Conservation (phyloP, 2,329 filamentous ascomycete species). For the Botrytis medusae region DNA sequence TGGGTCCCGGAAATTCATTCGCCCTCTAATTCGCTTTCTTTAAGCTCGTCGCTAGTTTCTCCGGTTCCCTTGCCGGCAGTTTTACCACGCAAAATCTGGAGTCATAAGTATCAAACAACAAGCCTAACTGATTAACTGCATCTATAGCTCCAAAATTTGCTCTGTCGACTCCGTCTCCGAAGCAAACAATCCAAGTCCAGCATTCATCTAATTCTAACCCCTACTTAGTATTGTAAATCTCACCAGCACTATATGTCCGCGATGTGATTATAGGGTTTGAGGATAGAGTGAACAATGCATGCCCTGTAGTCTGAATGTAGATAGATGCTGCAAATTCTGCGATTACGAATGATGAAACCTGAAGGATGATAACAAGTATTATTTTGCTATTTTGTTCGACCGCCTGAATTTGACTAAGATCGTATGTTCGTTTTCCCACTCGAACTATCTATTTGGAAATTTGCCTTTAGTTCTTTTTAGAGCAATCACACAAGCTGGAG, state of each 20-base stretch:
- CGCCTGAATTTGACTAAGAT: background rate
- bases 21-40: background rate
- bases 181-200: background rate
- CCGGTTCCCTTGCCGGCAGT: background rate
- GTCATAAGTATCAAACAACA: background rate
- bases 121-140: too few species aligned
- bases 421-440: background rate
- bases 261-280: too few species aligned
- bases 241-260: accelerated
- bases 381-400: background rate
- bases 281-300: background rate
- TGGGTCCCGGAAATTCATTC: accelerated
- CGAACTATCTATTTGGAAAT: background rate
- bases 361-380: background rate
- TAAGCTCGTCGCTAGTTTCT: too few species aligned
- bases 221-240: background rate
- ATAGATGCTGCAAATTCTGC: too few species aligned
- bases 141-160: background rate
- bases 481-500: background rate
- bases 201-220: background rate
- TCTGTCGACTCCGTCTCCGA: too few species aligned
- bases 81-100: background rate
- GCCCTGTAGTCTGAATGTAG: too few species aligned
- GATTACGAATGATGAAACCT: background rate
- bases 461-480: background rate